Conservation (phyloP, 2,329 filamentous ascomycete genomes). For the Aspergillus piperis region DNA sequence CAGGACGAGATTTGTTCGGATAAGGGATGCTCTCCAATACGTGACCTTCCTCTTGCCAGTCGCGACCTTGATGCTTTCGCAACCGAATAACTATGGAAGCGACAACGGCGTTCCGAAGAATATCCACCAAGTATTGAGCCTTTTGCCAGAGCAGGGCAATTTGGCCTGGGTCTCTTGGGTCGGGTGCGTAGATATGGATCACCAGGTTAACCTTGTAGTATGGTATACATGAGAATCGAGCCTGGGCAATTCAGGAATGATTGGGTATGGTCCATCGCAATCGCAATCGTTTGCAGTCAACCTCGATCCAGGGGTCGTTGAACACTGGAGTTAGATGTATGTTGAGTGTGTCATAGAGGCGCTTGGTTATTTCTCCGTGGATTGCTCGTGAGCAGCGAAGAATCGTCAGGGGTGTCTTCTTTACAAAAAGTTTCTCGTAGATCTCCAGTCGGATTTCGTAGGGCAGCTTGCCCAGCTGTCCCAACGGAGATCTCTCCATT, state of each 20-base stretch:
- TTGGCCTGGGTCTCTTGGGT: not conserved
- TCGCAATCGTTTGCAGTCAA: not conserved
- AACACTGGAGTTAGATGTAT: not conserved
- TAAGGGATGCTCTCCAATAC: not conserved
- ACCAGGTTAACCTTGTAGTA: not conserved
- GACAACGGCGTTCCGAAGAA: not conserved
- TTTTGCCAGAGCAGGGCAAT: not conserved
- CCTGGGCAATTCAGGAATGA: not conserved
- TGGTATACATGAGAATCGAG: not conserved
- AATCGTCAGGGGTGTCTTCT: not conserved
- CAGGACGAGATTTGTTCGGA: not conserved
- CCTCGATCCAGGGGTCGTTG: not conserved
- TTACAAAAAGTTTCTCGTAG: not conserved
- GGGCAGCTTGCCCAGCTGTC: not conserved
- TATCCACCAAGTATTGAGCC: not conserved
- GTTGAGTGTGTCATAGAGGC: not conserved
- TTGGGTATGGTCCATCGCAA: not conserved
- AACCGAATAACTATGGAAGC: not conserved
- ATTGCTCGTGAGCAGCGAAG: not conserved
- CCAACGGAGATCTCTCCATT: not conserved
- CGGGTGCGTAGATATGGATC: not conserved
- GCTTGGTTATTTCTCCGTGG: not conserved
- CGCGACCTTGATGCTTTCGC: not conserved
- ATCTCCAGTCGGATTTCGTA: not conserved
- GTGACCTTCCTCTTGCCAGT: constrained; percentile 7